Percentiles rank a stretch among this genome's conserved stretches.
phyloP scores from a whole-genome alignment of 2,329 filamentous ascomycete genomes.

The Penicillium sp. region DNA sequence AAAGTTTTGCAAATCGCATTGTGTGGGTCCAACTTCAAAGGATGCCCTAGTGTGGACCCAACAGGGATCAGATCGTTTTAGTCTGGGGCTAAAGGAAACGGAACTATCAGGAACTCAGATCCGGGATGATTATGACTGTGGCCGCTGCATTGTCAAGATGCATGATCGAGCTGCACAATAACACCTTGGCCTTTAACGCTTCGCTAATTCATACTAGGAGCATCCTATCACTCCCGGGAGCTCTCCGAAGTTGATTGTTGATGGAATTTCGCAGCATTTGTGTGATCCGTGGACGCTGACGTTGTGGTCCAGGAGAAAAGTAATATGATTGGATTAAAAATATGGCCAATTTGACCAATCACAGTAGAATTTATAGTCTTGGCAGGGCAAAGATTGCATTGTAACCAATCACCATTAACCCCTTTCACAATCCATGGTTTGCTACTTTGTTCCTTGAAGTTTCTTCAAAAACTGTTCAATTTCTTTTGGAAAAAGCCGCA shows the following conservation, averaged over 20 bases:
- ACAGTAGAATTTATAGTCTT: background rate
- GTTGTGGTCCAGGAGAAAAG: conserved; percentile 3
- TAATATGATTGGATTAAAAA: background rate
- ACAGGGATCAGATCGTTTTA: conserved; percentile 2
- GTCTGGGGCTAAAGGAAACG: conserved; percentile 1
- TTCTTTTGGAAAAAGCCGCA: background rate
- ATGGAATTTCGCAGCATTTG: background rate
- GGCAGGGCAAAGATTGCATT: background rate
- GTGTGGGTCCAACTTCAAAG: background rate
- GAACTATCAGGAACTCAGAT: conserved; percentile 6
- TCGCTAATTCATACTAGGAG: background rate
- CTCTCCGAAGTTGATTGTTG: background rate
- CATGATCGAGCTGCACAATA: background rate
- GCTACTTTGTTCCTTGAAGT: background rate
- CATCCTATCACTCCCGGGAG: background rate
- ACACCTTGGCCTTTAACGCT: background rate
- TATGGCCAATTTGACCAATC: background rate
- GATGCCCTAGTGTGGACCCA: conserved; percentile 2
- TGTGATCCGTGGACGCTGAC: background rate
- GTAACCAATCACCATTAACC: background rate
- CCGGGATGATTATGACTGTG: background rate
- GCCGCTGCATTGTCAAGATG: background rate
- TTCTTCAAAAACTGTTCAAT: background rate
- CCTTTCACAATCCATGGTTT: background rate
- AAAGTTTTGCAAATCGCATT: conserved; percentile 1